Evolutionary conservation across 208 protist species (phyloP), one percentile per base, ranked within the genome.

Genomic region (Trypanosoma lewisi): DNA sequence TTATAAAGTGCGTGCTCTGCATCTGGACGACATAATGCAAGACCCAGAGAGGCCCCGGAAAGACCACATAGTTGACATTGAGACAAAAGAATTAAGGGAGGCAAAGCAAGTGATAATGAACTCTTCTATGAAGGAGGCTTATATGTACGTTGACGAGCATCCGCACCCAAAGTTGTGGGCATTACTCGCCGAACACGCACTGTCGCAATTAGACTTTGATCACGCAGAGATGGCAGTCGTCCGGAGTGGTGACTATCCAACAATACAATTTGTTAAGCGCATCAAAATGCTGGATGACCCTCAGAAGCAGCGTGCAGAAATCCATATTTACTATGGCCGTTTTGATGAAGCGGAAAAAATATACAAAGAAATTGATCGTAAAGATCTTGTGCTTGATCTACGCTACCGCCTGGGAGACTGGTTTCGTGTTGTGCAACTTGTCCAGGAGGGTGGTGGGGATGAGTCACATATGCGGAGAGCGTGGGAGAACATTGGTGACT

Each of bases 261-360:
- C 97, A 12, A 88, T 99, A 17, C 93, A 98, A 71, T 98, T 99
- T 61, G 93, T 99, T 19, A 98, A 98, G 87, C 82, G 91, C 14
- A 66, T 99, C 9, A 81, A 77, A 44, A 53, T 75, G 14, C 77
- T 98, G 9, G 91, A 98, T 60, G 93, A 98, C 76, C 69, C 78
- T 48, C 79, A 77, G 63, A 98, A 98, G 87, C 97, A 99, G 77
- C 52, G 81, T 23, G 98, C 98, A 2, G 97, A 99, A 80, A 86
- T 99, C n/a, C 77, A 89, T 60, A 82, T 95, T 16, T 98, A 98
- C 80, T 98, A 98, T 75, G 60, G 83, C 47, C 75, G 81, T 53
- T 98, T 99, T 70, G 97, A 99, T 50, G 95, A 98, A 75, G 97
- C 98, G 8, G 95, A 99, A 76, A 70, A 81, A 41, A 83, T 98